phyloP scores from a whole-genome alignment of 805 yeast species.

The Saccharomycopsis lassenensis region DNA sequence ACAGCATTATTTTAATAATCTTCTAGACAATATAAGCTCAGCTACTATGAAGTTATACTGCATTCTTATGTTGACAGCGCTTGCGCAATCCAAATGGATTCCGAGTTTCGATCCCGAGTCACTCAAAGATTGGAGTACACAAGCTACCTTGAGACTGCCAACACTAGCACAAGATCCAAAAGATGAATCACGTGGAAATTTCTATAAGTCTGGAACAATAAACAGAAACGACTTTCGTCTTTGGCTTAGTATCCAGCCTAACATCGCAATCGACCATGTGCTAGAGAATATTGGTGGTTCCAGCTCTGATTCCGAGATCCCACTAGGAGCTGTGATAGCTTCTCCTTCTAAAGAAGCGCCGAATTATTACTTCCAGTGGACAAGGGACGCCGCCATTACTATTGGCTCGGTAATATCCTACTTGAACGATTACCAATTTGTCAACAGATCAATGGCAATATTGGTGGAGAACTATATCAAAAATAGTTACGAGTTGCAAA shows the following conservation, averaged over 20 bases:
- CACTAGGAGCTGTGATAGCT: conserved; percentile 70
- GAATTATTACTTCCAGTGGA: conserved; percentile 84
- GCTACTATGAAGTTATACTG: too few relatives aligned
- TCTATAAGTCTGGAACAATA: too few relatives aligned
- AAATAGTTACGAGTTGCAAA: conserved; percentile 50
- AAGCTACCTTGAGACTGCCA: too few relatives aligned
- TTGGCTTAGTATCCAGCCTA: conserved; percentile 36
- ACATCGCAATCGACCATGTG: conserved; percentile 31
- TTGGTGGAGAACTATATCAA: conserved; percentile 52
- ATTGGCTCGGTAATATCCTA: conserved; percentile 50
- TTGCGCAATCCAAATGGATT: too few relatives aligned
- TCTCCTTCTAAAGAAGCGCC: conserved; percentile 67
- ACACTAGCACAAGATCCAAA: too few relatives aligned
- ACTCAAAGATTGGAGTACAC: too few relatives aligned
- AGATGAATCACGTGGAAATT: too few relatives aligned
- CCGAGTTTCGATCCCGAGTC: too few relatives aligned
- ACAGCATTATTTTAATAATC: too few relatives aligned
- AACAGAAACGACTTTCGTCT: conserved; percentile 25
- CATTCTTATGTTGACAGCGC: too few relatives aligned
- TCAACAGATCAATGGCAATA: conserved; percentile 22
- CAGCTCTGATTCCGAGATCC: conserved; percentile 27
- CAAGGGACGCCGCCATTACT: conserved; percentile 80
- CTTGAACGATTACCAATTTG: conserved; percentile 32
- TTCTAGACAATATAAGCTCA: too few relatives aligned
- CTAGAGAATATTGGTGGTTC: conserved; percentile 40